Base-by-base conservation (phyloP, 371 early-diverging fungal species). In the Lichtheimia hyalospora region DNA sequence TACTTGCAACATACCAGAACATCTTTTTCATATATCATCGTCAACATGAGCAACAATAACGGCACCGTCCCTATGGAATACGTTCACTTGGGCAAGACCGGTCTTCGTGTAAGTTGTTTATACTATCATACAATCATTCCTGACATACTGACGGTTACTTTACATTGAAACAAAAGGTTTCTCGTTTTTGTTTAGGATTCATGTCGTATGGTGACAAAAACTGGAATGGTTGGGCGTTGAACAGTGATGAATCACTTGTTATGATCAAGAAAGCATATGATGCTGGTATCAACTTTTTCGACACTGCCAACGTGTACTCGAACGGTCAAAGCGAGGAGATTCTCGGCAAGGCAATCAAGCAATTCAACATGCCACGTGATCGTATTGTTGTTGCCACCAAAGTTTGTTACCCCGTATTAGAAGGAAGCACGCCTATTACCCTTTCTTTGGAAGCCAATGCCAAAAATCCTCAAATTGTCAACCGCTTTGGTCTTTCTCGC, bases 361-460 rank as follows among this genome's bases (percentile, higher is more conserved):
- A n/a, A n/a, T n/a, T n/a, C n/a, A n/a, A n/a, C n/a, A n/a, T n/a
- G n/a, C n/a, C n/a, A n/a, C n/a, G n/a, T 76, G 79, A 62, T 81
- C n/a, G n/a, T n/a, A n/a, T n/a, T n/a, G n/a, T 77, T n/a, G 65
- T 80, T 27, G 74, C 71, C 10, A 74, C 71, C 52, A 75, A 81
- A 50, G 62, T 62, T 0, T 55, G 23, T 25, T 41, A 42, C 39
- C 46, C 46, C 2, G 43, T 60, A 25, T 3, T 23, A 5, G 41
- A 25, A 20, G 44, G 44, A n/a, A 15, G 44, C 13, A 18, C 15
- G 7, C 44, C 44, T n/a, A 16, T 24, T 5, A 25, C n/a, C 18
- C 5, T 14, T 5, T 27, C 25, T 20, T 10, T 16, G 6, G 44
- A 18, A 5, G 43, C 18, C 2, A 21, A 18, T 42, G 1, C 13